phyloP scores from a whole-genome alignment of 2,329 filamentous ascomycete genomes.

The Neophaeococcomyces mojaviensis region DNA sequence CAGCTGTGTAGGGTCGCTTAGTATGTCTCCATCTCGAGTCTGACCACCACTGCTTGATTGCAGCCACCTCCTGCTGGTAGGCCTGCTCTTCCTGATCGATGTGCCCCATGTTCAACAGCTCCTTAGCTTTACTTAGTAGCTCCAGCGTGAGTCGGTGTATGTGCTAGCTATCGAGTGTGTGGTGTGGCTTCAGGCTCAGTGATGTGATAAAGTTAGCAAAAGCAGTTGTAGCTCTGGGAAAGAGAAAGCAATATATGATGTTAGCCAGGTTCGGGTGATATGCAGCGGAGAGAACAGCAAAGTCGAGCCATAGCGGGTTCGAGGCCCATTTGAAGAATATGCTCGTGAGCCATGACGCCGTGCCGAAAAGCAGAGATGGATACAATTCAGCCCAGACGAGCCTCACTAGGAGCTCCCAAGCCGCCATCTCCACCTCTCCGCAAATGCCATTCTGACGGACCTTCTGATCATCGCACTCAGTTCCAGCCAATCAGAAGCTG shows the following conservation, averaged over 20 bases:
- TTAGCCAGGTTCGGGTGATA: not conserved
- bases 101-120: slow-evolving; percentile 31
- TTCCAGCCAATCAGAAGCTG: not conserved
- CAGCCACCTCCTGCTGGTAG: slow-evolving; percentile 74
- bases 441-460: not conserved
- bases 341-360: slow-evolving; percentile 1
- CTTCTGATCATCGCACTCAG: not conserved
- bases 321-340: slow-evolving; percentile 3
- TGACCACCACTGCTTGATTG: slow-evolving; percentile 90
- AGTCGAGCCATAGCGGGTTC: not conserved
- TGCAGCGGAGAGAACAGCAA: slow-evolving; percentile 4
- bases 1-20: slow-evolving; percentile 85
- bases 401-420: not conserved
- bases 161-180: too few relatives aligned
- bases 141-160: not conserved
- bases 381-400: too few relatives aligned
- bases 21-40: slow-evolving; percentile 89
- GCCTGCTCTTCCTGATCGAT: slow-evolving; percentile 62
- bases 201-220: not conserved
- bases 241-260: not conserved
- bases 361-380: not conserved
- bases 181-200: too few relatives aligned
- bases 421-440: not conserved
- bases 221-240: not conserved
- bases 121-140: slow-evolving; percentile 12